phyloP scores from a whole-genome alignment of 345 rosid genomes.

The Anacardium occidentale region DNA sequence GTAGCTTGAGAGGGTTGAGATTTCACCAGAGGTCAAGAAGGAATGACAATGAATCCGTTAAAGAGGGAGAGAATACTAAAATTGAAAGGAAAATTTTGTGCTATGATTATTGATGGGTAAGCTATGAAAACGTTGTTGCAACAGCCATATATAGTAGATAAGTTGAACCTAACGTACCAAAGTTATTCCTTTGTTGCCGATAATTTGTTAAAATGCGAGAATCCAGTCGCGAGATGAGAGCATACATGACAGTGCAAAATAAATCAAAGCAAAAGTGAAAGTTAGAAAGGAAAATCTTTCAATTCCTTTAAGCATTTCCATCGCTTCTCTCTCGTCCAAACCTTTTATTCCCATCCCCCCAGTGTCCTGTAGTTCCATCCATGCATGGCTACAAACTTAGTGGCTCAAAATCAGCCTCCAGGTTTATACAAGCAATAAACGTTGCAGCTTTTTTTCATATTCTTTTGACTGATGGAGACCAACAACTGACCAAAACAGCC shows the following conservation, averaged over 20 bases:
- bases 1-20: too few species aligned
- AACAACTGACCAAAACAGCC: background rate
- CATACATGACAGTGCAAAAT: background rate
- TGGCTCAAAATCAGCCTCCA: constrained; percentile 5
- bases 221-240: background rate
- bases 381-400: constrained; percentile 15
- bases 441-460: constrained; percentile 11
- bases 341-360: too few species aligned
- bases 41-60: too few species aligned
- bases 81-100: too few species aligned
- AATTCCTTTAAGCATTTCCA: background rate
- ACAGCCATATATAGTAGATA: too few species aligned
- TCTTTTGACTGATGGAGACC: constrained; percentile 11
- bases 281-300: background rate
- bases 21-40: too few species aligned
- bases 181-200: too few species aligned
- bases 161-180: too few species aligned
- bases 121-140: too few species aligned
- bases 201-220: background rate
- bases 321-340: background rate
- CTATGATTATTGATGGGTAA: too few species aligned
- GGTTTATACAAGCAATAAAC: too few species aligned
- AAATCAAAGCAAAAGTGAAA: background rate
- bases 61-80: too few species aligned
- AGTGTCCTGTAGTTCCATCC: background rate